Percentiles rank a stretch among this genome's conserved stretches.
These are phyloP conservation scores for Alternaria triticimaculans DNA, from an alignment of 2,329 filamentous ascomycete genomes.

Conservation along the genomic window DNA sequence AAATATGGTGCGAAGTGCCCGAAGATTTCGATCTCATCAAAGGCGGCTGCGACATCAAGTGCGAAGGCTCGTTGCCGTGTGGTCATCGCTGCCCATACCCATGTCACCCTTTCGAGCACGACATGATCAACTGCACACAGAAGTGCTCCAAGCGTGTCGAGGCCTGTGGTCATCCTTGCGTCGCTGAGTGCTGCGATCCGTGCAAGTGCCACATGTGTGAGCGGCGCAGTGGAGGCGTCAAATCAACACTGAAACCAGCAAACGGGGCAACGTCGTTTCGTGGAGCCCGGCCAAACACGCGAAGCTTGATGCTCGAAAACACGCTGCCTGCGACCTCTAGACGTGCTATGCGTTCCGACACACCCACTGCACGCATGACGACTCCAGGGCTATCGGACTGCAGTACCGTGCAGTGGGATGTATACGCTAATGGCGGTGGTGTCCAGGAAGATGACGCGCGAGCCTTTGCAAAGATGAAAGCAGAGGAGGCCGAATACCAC, in stretches of 20 bases:
- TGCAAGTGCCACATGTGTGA: constrained; percentile 41
- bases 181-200: constrained; percentile 35
- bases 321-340: constrained; percentile 3
- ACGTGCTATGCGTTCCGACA: background rate
- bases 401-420: constrained; percentile 15
- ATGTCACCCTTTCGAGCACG: constrained; percentile 36
- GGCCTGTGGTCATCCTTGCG: constrained; percentile 40
- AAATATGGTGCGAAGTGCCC: constrained; percentile 56
- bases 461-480: constrained; percentile 14
- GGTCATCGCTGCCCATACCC: constrained; percentile 42
- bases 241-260: constrained; percentile 33
- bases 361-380: background rate
- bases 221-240: constrained; percentile 27
- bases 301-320: constrained; percentile 4
- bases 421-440: constrained; percentile 15
- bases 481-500: constrained; percentile 19
- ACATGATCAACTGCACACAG: constrained; percentile 43
- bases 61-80: constrained; percentile 39
- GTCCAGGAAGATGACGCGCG: constrained; percentile 28
- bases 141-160: constrained; percentile 29
- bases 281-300: background rate
- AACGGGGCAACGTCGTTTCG: constrained; percentile 5
- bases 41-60: constrained; percentile 39
- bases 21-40: constrained; percentile 39
- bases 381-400: background rate